Base-by-base conservation (phyloP, 495 filamentous ascomycete genomes). In the Pyrenula massariospora region DNA sequence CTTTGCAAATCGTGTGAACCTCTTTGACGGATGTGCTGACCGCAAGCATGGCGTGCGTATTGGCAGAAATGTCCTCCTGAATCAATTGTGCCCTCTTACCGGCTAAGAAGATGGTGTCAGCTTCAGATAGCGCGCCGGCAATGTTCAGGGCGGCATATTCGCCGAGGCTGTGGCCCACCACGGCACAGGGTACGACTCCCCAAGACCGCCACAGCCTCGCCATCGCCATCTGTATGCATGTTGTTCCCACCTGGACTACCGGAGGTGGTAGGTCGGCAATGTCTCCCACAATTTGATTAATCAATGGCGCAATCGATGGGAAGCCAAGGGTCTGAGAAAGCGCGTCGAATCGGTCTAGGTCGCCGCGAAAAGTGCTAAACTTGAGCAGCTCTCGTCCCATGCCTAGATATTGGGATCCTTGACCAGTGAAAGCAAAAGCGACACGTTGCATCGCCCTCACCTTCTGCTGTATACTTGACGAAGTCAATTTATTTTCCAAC, bases 391-490 rank as follows among this genome's bases (percentile, higher is more conserved):
- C 49, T 20, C 53, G 25, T 10, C 56, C 63, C 54, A 68, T 63
- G 2, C 54, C 60, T 23, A 60, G 54, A 25, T 84, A 85, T 47
- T 81, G 77, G 0, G 80, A 74, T 12, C 85, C 85, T 63, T 89
- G 85, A 22, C 85, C 85, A 12, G 84, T 86, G 62, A 88, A 89
- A 25, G 77, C 66, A 59, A 89, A 86, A 0, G 78, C 79, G 5
- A 85, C 71, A 15, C 59, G 24, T 0, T 63, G 58, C n/a, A n/a
- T n/a, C n/a, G n/a, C n/a, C n/a, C n/a, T n/a, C n/a, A n/a, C n/a
- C n/a, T n/a, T n/a, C n/a, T n/a, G n/a, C n/a, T n/a, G n/a, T n/a
- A n/a, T n/a, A n/a, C n/a, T n/a, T n/a, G n/a, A n/a, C n/a, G n/a
- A n/a, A n/a, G n/a, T n/a, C n/a, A n/a, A n/a, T n/a, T n/a, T n/a